Percentiles rank a stretch among this genome's conserved stretches.
phyloP scores from a whole-genome alignment of 2,329 filamentous ascomycete species.

The Arthrobotrys entomopaga region DNA sequence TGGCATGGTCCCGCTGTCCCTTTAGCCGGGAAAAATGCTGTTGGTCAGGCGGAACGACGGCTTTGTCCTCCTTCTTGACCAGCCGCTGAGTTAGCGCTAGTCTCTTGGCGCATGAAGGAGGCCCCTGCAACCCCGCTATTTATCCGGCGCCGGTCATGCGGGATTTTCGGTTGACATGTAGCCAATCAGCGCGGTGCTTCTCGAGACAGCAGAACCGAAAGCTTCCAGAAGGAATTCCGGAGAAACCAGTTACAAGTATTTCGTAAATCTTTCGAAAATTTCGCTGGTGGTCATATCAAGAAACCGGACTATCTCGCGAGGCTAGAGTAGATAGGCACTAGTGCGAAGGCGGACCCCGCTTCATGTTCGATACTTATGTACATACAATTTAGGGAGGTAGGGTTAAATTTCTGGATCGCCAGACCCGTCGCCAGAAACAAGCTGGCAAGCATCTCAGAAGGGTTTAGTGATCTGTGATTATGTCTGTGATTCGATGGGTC shows the following conservation, averaged over 20 bases:
- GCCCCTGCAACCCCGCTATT: constrained; percentile 52
- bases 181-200: constrained; percentile 26
- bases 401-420: constrained; percentile 16
- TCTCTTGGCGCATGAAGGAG: constrained; percentile 35
- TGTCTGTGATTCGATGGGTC: neutral
- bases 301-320: constrained; percentile 2
- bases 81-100: neutral
- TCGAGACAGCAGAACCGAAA: constrained; percentile 13
- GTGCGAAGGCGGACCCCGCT: constrained; percentile 36
- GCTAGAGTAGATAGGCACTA: constrained; percentile 17
- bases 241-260: constrained; percentile 42
- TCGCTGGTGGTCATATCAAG: neutral
- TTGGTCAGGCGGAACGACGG: constrained; percentile 55
- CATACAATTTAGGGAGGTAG: too few species aligned
- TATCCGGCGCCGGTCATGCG: constrained; percentile 55
- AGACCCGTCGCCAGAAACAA: constrained; percentile 6
- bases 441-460: constrained; percentile 11
- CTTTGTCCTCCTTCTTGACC: constrained; percentile 40
- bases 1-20: constrained; percentile 16
- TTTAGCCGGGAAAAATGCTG: constrained; percentile 37
- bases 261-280: too few species aligned
- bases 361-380: constrained; percentile 10
- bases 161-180: constrained; percentile 53
- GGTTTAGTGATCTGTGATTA: constrained; percentile 44
- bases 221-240: constrained; percentile 53